Evolutionary conservation across 495 filamentous ascomycete species (phyloP).

Genomic region (Margaritispora aquatica): DNA sequence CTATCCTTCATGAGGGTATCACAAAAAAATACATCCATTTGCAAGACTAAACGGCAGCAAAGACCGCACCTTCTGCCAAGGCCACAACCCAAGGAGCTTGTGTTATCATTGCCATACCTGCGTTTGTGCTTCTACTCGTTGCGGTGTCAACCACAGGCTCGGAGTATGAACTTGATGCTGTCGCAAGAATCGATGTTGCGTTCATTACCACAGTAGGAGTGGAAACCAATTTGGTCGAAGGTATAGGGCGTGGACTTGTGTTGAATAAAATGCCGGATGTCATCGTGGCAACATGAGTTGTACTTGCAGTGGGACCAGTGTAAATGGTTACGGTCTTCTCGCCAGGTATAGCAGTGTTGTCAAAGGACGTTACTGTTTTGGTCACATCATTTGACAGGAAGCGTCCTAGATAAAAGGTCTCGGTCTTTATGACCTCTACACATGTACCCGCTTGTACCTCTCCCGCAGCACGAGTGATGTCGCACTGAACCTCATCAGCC

Average conservation of each 20-base stretch:
- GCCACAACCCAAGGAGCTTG: conserved; percentile 16
- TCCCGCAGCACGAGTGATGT: conserved; percentile 7
- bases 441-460: conserved; percentile 9
- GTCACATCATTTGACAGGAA: no score
- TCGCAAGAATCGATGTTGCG: not conserved
- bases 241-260: no score
- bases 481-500: conserved; percentile 10
- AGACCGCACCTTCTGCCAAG: conserved; percentile 13
- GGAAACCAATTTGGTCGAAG: no score
- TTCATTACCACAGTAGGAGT: no score
- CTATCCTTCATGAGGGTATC: not conserved
- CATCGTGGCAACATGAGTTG: no score
- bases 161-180: not conserved
- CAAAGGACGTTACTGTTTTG: no score
- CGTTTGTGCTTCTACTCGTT: not conserved
- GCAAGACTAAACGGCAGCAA: conserved; percentile 12
- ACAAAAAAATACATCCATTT: not conserved
- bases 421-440: not conserved
- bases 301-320: no score
- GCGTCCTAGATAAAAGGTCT: conserved; percentile 1
- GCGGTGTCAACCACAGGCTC: not conserved
- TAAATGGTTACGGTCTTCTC: no score
- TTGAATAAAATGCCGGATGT: no score
- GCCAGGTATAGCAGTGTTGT: no score
- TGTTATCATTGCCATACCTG: conserved; percentile 17